Percentiles rank a stretch among this genome's conserved stretches.
Evolutionary conservation across 441 rosid species (phyloP).

Genomic region (Cnidoscolus chayamansa): DNA sequence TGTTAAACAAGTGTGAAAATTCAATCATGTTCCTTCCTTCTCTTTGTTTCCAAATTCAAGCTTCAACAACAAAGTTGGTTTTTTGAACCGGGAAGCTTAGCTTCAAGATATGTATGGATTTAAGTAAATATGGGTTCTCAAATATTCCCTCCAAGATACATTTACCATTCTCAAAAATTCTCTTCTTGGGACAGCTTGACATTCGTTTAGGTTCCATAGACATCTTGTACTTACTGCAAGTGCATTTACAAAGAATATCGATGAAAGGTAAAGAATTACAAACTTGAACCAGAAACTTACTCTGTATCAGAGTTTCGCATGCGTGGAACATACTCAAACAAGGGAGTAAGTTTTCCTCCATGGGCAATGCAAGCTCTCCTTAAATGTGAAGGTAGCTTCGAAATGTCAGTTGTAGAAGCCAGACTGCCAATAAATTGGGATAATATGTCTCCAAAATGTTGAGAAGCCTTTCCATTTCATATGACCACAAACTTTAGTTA

Average conservation of each 20-base stretch:
- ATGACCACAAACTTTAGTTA: constrained; percentile 15
- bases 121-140: background rate
- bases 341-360: constrained; percentile 62
- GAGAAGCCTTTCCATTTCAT: constrained; percentile 61
- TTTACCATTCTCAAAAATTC: background rate
- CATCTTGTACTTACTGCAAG: background rate
- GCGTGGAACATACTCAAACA: constrained; percentile 80
- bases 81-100: background rate
- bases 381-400: constrained; percentile 62
- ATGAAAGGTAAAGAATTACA: constrained; percentile 4
- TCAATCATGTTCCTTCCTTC: background rate
- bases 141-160: background rate
- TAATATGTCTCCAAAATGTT: constrained; percentile 88
- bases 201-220: background rate
- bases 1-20: background rate
- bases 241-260: background rate
- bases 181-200: background rate
- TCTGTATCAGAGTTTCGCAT: constrained; percentile 75
- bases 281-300: constrained; percentile 49
- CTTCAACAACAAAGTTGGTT: background rate
- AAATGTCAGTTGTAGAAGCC: constrained; percentile 53
- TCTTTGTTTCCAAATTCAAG: background rate
- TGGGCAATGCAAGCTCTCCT: constrained; percentile 87
- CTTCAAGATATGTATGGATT: background rate
- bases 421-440: constrained; percentile 67